Evolutionary conservation across 1,139 yeast genomes (phyloP).

Genomic region (Eremothecium coryli): DNA sequence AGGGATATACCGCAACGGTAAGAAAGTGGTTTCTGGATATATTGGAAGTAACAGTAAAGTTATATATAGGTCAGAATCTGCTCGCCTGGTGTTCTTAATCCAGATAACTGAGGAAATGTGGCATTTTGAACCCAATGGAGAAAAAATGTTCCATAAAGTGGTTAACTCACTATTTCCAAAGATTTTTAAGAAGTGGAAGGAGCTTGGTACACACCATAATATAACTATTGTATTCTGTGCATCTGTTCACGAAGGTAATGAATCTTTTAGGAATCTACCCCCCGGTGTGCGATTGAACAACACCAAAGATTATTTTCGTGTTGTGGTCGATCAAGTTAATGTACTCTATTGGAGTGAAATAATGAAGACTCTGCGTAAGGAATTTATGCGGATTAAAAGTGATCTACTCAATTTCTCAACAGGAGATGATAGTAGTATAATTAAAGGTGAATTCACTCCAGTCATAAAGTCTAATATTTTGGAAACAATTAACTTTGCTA

Average conservation of each 20-base stretch:
- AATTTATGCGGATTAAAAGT: conserved; percentile 72
- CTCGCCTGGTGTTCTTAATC: conserved; percentile 69
- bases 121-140: conserved; percentile 96
- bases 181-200: conserved; percentile 81
- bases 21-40: conserved; percentile 52
- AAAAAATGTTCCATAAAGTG: conserved; percentile 83
- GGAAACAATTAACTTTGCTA: conserved; percentile 79
- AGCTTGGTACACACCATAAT: conserved; percentile 77
- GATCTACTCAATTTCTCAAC: conserved; percentile 52
- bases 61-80: conserved; percentile 84
- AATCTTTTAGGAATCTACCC: conserved; percentile 44
- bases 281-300: conserved; percentile 68
- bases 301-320: conserved; percentile 75
- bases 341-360: conserved; percentile 83
- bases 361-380: conserved; percentile 77
- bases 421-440: conserved; percentile 31
- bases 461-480: conserved; percentile 82
- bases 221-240: conserved; percentile 80
- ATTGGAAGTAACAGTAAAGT: conserved; percentile 68
- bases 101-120: conserved; percentile 96
- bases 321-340: conserved; percentile 91
- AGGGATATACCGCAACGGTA: conserved; percentile 64
- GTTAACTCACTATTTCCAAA: conserved; percentile 86
- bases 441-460: conserved; percentile 60
- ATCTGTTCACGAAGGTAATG: conserved; percentile 60